Evolutionary conservation across 1,139 yeast species (phyloP), one percentile per base, ranked within the genome.

Genomic region (Keqinozyma sinolaborantium): DNA sequence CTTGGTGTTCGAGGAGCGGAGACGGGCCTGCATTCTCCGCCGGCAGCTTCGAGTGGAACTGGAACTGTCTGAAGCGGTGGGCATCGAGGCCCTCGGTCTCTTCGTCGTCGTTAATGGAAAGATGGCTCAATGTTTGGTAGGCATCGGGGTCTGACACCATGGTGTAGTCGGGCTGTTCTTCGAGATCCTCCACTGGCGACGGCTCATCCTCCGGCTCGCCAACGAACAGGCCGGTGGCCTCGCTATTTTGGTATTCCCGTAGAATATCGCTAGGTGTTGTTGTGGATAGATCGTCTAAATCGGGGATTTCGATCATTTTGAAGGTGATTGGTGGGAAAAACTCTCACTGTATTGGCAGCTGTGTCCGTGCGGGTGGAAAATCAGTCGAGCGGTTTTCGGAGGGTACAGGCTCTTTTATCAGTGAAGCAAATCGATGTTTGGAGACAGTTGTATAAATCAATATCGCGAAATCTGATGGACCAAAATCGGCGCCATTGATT

Each of bases 251-350:
- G 21, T 18, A 18, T 7, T 18, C 21, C 10, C 21, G 21, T 10
- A 18, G 10, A 10, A 29, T 28, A 16, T 30, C 29, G 16, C 14
- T 16, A 8, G n/a, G 13, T 8, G 14, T 26, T n/a, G 5, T 20
- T 15, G 25, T 30, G 30, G 16, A 39, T 39, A 18, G 21, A 16
- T 40, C 43, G 7, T 60, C 66, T 44, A 64, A 52, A 42, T 62
- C 68, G 12, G 71, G 71, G 28, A 64, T 64, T 38, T 64, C 70
- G 36, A 64, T 64, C 71, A 64, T 64, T 15, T 23, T 28, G 21
- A 18, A 7, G 21, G 10, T 18, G 21, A 18, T 10, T 10, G 7
- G 7, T 18, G 21, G 21, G 10, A 7, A 18, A 18, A 7, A 7
- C 21, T 18, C 7, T 7, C 10, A 18, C 10, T 18, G 9, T 18